Evolutionary conservation across 768 basidiomycete species (phyloP), one percentile per base, ranked within the genome.

Genomic region (Daedaleopsis sinensis): DNA sequence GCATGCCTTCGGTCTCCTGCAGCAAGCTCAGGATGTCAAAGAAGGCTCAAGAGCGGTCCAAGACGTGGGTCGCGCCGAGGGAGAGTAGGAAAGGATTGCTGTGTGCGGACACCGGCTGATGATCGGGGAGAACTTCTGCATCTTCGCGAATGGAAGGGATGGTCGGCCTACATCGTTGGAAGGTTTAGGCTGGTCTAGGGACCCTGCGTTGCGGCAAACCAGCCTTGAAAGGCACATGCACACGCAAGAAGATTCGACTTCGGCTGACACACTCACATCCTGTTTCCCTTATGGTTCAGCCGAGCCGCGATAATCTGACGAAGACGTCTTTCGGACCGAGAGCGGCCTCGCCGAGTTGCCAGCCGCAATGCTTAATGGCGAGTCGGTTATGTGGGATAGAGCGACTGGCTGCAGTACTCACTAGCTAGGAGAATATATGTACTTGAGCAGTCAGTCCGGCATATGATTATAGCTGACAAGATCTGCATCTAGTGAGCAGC

Each of bases 61-160:
- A 46, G 49, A 72, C 63, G 50, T 71, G 70, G 21, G 67, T 70
- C 15, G 66, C 70, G 18, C 70, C 70, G 52, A 70, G 52, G 1
- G 61, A 54, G n/a, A 13, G 52, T 53, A 66, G 66, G 39, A 53
- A 61, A 27, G 51, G 46, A n/a, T 23, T 43, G 57, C 72, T 67
- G 59, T 64, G 64, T 7, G 51, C 49, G n/a, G 72, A 73, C 6
- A 69, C 70, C 21, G 71, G 32, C 67, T 63, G 57, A 73, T 72
- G 56, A 73, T 72, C 32, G 72, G 72, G 6, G 58, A 51, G 64
- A 70, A 72, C 12, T 69, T 68, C 10, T 70, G 66, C 7, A 71
- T 58, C 44, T 58, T 67, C 1, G 70, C 71, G 12, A 71, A 46
- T n/a, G n/a, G n/a, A n/a, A n/a, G n/a, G n/a, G n/a, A n/a, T n/a